phyloP scores from a whole-genome alignment of 257 asterid species.

The Gentiana straminea region DNA sequence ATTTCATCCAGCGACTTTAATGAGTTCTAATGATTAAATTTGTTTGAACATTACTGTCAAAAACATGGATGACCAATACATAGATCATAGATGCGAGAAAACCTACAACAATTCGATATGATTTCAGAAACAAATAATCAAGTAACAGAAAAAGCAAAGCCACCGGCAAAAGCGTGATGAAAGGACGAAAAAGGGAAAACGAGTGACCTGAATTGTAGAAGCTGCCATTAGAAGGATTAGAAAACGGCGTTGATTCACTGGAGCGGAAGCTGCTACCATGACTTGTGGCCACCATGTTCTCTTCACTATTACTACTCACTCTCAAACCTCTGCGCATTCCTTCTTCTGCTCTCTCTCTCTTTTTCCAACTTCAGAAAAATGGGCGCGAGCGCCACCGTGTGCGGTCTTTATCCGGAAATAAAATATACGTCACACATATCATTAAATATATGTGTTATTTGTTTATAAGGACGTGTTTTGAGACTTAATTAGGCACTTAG shows the following conservation, averaged over 20 bases:
- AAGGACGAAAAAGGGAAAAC: background rate
- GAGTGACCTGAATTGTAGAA: slow-evolving; percentile 25
- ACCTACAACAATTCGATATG: background rate
- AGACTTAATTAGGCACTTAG: too few relatives aligned
- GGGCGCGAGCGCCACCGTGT: too few relatives aligned
- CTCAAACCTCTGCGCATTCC: background rate
- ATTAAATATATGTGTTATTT: too few relatives aligned
- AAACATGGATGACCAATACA: background rate
- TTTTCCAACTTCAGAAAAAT: too few relatives aligned
- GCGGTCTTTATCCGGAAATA: too few relatives aligned
- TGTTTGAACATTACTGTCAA: too few relatives aligned
- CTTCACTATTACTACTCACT: background rate
- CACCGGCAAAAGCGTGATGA: background rate
- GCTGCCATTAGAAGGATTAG: slow-evolving; percentile 16
- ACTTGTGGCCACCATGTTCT: slow-evolving; percentile 16
- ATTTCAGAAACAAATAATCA: background rate
- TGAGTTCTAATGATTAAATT: too few relatives aligned
- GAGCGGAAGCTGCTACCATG: slow-evolving; percentile 10
- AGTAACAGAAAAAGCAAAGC: background rate
- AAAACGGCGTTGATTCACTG: slow-evolving; percentile 29
- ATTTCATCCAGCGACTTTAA: too few relatives aligned
- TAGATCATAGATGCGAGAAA: too few relatives aligned
- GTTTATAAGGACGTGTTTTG: too few relatives aligned
- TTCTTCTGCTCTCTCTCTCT: too few relatives aligned
- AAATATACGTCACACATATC: too few relatives aligned